These are phyloP conservation scores for Phytophthora sojae DNA, from an alignment of 352 stramenopile species.

Conservation along the genomic window DNA sequence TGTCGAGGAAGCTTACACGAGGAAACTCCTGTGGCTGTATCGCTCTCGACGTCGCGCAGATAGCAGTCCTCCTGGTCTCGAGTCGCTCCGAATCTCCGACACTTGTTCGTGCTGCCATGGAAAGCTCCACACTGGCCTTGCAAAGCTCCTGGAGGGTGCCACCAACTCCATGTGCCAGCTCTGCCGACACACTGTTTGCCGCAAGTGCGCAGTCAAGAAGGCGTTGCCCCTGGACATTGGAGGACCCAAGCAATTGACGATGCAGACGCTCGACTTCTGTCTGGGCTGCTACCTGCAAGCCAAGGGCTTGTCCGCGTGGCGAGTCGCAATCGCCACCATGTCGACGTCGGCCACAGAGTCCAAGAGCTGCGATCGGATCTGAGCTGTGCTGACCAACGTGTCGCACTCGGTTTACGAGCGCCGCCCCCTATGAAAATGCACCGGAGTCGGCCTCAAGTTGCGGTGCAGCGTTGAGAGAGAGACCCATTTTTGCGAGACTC, in stretches of 20 bases:
- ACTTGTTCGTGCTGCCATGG: conserved; percentile 39
- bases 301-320: conserved; percentile 46
- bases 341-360: background rate
- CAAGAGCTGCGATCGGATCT: conserved; percentile 5
- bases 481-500: conserved; percentile 13
- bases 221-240: conserved; percentile 24
- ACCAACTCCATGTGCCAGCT: conserved; percentile 36
- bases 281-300: conserved; percentile 56
- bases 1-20: conserved; percentile 57
- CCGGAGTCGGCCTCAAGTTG: background rate
- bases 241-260: conserved; percentile 20
- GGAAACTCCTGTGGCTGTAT: conserved; percentile 58
- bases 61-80: background rate
- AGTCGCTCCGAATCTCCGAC: conserved; percentile 19
- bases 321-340: conserved; percentile 38
- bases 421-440: background rate
- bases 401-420: conserved; percentile 1
- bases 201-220: conserved; percentile 59
- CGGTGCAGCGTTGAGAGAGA: background rate
- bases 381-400: conserved; percentile 2
- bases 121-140: conserved; percentile 29
- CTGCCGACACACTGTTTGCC: conserved; percentile 42
- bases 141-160: conserved; percentile 27
- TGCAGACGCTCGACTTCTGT: conserved; percentile 56
- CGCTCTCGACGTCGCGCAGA: conserved; percentile 6